Base-by-base conservation (phyloP, 768 basidiomycete genomes). In the Leccinum uliginosum region DNA sequence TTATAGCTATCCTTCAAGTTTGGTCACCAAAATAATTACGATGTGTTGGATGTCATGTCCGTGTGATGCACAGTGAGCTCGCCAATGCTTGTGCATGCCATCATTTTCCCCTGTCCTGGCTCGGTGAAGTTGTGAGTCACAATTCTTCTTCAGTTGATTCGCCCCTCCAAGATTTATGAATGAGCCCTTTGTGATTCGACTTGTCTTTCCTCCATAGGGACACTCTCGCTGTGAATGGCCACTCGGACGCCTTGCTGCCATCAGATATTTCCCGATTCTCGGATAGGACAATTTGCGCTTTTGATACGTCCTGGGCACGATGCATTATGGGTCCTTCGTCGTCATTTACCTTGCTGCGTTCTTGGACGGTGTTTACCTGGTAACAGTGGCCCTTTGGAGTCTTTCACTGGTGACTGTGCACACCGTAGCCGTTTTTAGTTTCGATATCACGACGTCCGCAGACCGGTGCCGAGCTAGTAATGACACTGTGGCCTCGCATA, bases 21-120 rank as follows among this genome's bases (percentile, higher is more conserved):
- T 51, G 57, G 47, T 51, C 65, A 51, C 51, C 47, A 29, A 54
- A 55, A 40, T 34, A 55, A 43, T 52, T 40, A 51, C 34, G 46
- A 64, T 54, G 55, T 56, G 55, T 34, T 66, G 58, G 23, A 56
- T 59, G 67, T 69, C 65, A 67, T 69, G 54, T 69, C 67, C 67
- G 67, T 58, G 62, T 59, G 50, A 62, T 59, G 40, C 50, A 58
- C 54, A 43, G n/a, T 50, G 54, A 45, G 38, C 49, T 57, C 32
- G 50, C 21, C 24, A 54, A 56, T 30, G 50, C 35, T 58, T 55
- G 54, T 26, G 30, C 27, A 21, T 50, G 53, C 44, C 50, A 43
- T 43, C 40, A 57, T 58, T 50, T 44, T 21, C 27, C 30, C 50
- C 24, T 34, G 21, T 51, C 38, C 15, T 45, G 50, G 50, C 24